Evolutionary conservation across 192 early-diverging fungal genomes (phyloP).

Genomic region (Coemansia sp.): DNA sequence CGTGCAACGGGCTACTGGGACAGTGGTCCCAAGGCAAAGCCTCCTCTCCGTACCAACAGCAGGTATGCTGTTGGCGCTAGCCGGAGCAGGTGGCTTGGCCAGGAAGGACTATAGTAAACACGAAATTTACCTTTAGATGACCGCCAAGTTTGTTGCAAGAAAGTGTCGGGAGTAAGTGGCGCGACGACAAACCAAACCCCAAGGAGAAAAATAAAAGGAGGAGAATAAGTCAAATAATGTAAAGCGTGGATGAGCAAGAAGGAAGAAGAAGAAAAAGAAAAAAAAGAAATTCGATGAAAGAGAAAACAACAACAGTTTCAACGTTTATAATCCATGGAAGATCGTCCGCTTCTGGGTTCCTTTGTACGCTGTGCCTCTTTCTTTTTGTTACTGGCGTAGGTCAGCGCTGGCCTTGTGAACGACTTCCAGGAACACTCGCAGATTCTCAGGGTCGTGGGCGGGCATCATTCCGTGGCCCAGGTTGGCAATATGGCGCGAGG

Average conservation of each 20-base stretch:
- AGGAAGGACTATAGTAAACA: neutral
- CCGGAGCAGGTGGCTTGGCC: neutral
- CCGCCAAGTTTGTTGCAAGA: neutral
- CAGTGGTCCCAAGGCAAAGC: neutral
- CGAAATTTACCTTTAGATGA: constrained; percentile 14
- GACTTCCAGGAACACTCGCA: constrained; percentile 66
- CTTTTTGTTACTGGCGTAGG: constrained; percentile 16
- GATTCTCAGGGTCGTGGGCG: constrained; percentile 67
- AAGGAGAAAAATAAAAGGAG: neutral
- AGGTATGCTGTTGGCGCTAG: neutral
- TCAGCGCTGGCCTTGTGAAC: constrained; percentile 56
- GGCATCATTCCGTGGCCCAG: constrained; percentile 97
- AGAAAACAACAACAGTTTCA: neutral
- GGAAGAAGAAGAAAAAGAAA: neutral
- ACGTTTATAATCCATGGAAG: no score
- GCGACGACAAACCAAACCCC: neutral
- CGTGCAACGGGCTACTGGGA: neutral
- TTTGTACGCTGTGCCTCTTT: neutral
- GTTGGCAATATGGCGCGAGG: constrained; percentile 82
- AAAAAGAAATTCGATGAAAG: neutral
- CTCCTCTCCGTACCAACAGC: neutral
- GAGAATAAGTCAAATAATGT: neutral
- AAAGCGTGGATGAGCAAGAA: neutral
- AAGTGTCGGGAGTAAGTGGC: neutral
- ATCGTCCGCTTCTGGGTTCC: neutral